Conservation (phyloP, 345 rosid species). For the Gossypium raimondii region DNA sequence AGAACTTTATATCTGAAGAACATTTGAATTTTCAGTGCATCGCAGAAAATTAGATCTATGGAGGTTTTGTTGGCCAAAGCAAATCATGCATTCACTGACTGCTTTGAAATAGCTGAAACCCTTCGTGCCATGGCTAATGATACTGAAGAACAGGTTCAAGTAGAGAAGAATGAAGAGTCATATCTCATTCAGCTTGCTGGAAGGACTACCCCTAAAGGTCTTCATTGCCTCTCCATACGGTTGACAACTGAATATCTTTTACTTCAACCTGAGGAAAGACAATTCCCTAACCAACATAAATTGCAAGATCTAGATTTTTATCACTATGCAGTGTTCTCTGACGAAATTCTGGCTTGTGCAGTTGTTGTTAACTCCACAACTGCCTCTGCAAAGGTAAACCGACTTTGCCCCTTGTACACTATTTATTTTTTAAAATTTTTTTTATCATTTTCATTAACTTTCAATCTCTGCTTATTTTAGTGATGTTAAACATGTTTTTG, state of each 20-base stretch:
- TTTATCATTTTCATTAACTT: neutral
- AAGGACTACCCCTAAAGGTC: slow-evolving; percentile 85
- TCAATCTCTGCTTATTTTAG: neutral
- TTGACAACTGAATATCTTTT: slow-evolving; percentile 73
- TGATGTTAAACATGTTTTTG: neutral
- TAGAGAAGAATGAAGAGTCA: slow-evolving; percentile 57
- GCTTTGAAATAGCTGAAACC: slow-evolving; percentile 60
- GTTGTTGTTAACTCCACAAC: slow-evolving; percentile 83
- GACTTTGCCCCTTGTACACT: neutral
- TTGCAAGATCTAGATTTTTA: slow-evolving; percentile 45
- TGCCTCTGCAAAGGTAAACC: slow-evolving; percentile 60
- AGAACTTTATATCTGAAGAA: slow-evolving; percentile 17
- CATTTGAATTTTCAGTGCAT: slow-evolving; percentile 48
- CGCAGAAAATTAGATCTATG: slow-evolving; percentile 60
- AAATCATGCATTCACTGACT: slow-evolving; percentile 51
- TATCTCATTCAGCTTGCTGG: slow-evolving; percentile 83
- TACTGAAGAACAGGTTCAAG: slow-evolving; percentile 70
- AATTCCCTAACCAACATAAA: slow-evolving; percentile 55
- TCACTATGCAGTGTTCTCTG: slow-evolving; percentile 84
- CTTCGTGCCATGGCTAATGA: slow-evolving; percentile 70
- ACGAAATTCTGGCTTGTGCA: slow-evolving; percentile 79
- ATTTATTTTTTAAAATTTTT: neutral
- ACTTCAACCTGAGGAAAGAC: slow-evolving; percentile 61
- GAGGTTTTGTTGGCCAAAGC: slow-evolving; percentile 56
- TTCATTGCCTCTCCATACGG: slow-evolving; percentile 88